A percentile compares a stretch with the other conserved stretches of the same genome.
These are phyloP conservation scores for Xylariales sp. DNA, from an alignment of 2,329 filamentous ascomycete genomes.

Conservation along the genomic window DNA sequence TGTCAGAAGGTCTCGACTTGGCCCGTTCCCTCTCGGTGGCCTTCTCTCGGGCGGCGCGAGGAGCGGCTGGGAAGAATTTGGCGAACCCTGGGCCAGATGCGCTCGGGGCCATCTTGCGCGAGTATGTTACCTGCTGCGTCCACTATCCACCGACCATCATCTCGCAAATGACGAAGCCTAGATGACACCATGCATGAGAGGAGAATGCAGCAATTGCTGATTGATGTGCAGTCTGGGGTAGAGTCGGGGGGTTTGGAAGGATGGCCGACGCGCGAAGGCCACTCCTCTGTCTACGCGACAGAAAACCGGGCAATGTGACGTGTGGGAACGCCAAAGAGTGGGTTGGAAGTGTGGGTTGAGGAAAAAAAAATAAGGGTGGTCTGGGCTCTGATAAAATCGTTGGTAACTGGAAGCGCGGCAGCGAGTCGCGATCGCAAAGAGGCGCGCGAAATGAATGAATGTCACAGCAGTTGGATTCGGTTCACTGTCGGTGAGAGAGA, in stretches of 20 bases:
- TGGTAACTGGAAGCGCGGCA: not conserved
- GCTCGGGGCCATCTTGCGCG: slow-evolving; percentile 57
- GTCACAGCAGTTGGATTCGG: no score
- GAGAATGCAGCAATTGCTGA: slow-evolving; percentile 8
- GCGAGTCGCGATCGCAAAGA: slow-evolving; percentile 7
- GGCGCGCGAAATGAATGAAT: slow-evolving; percentile 4
- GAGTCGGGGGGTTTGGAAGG: slow-evolving; percentile 10
- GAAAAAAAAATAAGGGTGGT: slow-evolving; percentile 11
- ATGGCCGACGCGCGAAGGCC: slow-evolving; percentile 19
- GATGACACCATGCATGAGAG: slow-evolving; percentile 32
- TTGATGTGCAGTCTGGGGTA: slow-evolving; percentile 4
- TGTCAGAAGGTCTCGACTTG: slow-evolving; percentile 37
- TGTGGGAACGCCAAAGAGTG: slow-evolving; percentile 21
- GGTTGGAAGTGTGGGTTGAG: slow-evolving; percentile 7
- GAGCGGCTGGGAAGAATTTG: slow-evolving; percentile 80
- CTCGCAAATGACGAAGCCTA: slow-evolving; percentile 33
- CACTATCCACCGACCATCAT: slow-evolving; percentile 54
- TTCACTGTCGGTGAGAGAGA: not conserved
- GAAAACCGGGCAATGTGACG: slow-evolving; percentile 24
- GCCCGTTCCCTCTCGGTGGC: slow-evolving; percentile 59
- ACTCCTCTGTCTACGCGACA: slow-evolving; percentile 30
- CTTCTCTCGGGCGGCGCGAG: slow-evolving; percentile 57
- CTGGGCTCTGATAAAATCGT: no score
- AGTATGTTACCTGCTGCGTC: slow-evolving; percentile 45
- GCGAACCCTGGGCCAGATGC: slow-evolving; percentile 75